A percentile compares a stretch with the other conserved stretches of the same genome.
Evolutionary conservation across 1,284 basidiomycete species (phyloP).

Genomic region (Cystobasidium sp.): DNA sequence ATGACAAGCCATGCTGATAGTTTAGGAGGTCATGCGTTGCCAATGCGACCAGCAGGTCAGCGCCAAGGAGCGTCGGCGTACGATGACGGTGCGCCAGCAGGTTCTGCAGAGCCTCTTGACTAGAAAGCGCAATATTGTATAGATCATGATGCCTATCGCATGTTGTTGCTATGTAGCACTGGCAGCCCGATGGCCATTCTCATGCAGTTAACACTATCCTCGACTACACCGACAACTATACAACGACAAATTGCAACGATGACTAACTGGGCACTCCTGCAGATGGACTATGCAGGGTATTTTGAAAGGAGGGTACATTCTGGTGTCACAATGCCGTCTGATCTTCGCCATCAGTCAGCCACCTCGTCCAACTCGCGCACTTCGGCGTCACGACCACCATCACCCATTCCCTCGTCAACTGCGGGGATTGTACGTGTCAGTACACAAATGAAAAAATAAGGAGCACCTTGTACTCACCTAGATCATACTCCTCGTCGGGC

Average conservation of each 20-base stretch:
- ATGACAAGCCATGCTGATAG: slow-evolving; percentile 4
- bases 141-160: background rate
- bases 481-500: slow-evolving; percentile 41
- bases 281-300: background rate
- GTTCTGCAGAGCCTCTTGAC: slow-evolving; percentile 7
- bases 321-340: background rate
- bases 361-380: slow-evolving; percentile 41
- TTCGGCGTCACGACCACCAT: slow-evolving; percentile 32
- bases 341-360: slow-evolving; percentile 12
- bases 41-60: background rate
- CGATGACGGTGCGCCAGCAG: slow-evolving; percentile 17
- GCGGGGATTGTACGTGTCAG: background rate
- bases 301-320: background rate
- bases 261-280: background rate
- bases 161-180: background rate
- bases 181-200: background rate
- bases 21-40: background rate
- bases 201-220: background rate
- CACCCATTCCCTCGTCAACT: slow-evolving; percentile 39
- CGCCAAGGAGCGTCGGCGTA: slow-evolving; percentile 1
- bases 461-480: slow-evolving; percentile 9
- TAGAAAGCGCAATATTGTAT: background rate
- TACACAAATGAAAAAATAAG: background rate
- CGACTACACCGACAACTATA: background rate
- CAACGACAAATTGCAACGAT: background rate